A percentile compares a stretch with the other conserved stretches of the same genome.
Conservation (phyloP, 768 basidiomycete genomes). For the Mycena filopes region DNA sequence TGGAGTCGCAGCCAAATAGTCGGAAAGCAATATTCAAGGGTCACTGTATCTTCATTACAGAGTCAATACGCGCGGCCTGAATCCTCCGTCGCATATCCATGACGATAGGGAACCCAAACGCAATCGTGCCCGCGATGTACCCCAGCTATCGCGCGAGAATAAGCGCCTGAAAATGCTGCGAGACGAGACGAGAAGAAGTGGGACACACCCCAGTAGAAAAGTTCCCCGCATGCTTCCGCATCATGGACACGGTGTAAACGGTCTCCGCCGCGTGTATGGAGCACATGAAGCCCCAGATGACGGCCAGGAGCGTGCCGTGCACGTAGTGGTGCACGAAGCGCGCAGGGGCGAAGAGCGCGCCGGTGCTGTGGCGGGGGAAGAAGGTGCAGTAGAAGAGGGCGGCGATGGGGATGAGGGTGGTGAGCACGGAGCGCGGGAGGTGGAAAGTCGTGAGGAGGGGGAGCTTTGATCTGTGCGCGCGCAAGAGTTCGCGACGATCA, state of each 20-base stretch:
- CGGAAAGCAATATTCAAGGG: conserved; percentile 15
- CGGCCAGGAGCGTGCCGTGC: conserved; percentile 42
- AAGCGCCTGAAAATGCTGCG: not conserved
- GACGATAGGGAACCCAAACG: conserved; percentile 68
- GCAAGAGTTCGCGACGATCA: too few relatives aligned
- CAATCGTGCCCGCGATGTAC: conserved; percentile 63
- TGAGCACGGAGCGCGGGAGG: conserved; percentile 47
- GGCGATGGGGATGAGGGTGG: conserved; percentile 42
- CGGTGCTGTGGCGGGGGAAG: conserved; percentile 32
- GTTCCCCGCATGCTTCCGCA: conserved; percentile 59
- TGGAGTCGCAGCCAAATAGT: too few relatives aligned
- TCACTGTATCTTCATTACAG: conserved; percentile 76
- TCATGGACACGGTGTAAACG: conserved; percentile 55
- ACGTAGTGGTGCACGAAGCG: conserved; percentile 42
- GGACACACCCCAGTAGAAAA: conserved; percentile 43
- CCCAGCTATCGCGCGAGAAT: conserved; percentile 48
- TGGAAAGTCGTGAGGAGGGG: conserved; percentile 71
- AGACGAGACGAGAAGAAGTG: not conserved
- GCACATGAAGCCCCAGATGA: conserved; percentile 42
- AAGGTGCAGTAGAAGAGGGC: conserved; percentile 43
- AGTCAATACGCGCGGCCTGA: conserved; percentile 77
- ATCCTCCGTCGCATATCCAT: conserved; percentile 64
- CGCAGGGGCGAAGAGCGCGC: conserved; percentile 46
- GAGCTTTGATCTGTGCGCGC: conserved; percentile 65
- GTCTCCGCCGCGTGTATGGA: conserved; percentile 58